Percentiles rank a stretch among this genome's conserved stretches.
Conservation (phyloP, 1,284 basidiomycete genomes). For the Ustilago vetiveriae region DNA sequence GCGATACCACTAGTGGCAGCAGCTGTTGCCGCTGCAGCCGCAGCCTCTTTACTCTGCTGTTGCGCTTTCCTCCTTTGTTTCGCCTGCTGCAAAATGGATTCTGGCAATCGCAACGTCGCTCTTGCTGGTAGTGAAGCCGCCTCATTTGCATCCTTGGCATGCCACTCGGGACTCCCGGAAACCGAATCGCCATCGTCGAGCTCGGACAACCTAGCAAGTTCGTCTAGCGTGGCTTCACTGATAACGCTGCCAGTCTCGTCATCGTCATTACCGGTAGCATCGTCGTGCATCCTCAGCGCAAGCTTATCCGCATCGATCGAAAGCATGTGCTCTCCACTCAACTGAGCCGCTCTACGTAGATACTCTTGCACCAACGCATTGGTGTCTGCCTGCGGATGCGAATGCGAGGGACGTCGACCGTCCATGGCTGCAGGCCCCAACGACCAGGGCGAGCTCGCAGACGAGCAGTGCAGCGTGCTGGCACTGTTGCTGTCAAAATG, state of each 20-base stretch:
- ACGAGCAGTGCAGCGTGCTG: constrained; percentile 32
- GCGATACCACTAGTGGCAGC: constrained; percentile 35
- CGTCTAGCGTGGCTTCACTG: constrained; percentile 53
- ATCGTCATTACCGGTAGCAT: constrained; percentile 2
- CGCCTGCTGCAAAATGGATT: constrained; percentile 22
- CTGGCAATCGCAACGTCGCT: constrained; percentile 18
- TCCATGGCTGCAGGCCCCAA: constrained; percentile 16
- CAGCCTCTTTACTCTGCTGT: constrained; percentile 14
- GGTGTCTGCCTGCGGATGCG: constrained; percentile 36
- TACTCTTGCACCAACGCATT: constrained; percentile 45
- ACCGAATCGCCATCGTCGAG: constrained; percentile 26
- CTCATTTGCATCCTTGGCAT: constrained; percentile 8
- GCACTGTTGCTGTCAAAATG: constrained; percentile 40
- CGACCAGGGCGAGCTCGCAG: constrained; percentile 39
- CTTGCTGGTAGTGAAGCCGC: constrained; percentile 3
- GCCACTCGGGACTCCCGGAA: constrained; percentile 13
- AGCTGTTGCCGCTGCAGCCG: constrained; percentile 23
- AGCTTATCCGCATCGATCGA: constrained; percentile 16
- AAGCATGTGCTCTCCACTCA: constrained; percentile 9
- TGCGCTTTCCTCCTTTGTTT: constrained; percentile 15
- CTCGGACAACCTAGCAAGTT: constrained; percentile 48
- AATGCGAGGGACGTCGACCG: constrained; percentile 7
- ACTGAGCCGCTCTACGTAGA: constrained; percentile 28
- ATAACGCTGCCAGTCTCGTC: constrained; percentile 31
- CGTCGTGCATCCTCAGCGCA: neutral